Evolutionary conservation across 129 eudicot species (phyloP).

Genomic region (Rutidosis leptorrhynchoides): DNA sequence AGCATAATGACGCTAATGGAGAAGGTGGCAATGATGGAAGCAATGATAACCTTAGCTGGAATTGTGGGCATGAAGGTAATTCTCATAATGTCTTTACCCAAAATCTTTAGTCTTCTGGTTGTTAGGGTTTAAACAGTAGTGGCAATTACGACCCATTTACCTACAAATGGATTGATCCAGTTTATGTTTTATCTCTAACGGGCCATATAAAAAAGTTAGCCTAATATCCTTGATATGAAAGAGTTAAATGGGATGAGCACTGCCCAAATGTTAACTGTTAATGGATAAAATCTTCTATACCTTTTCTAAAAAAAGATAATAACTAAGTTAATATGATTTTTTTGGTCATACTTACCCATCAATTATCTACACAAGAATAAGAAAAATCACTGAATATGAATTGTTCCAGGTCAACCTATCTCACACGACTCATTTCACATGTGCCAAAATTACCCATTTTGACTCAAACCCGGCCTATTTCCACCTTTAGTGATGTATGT

Average conservation of each 20-base stretch:
- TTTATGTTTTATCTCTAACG: neutral
- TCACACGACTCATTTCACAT: neutral
- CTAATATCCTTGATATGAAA: neutral
- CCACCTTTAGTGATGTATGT: too few species aligned
- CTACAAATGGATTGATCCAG: neutral
- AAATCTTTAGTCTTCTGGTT: neutral
- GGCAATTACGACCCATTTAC: conserved; percentile 6
- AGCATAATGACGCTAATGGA: conserved; percentile 98
- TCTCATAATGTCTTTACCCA: neutral
- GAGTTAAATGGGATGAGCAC: neutral
- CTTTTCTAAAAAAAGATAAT: neutral
- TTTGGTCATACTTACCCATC: neutral
- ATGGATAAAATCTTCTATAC: conserved; percentile 1
- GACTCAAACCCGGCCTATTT: neutral
- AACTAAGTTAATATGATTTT: neutral
- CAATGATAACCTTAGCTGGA: conserved; percentile 96
- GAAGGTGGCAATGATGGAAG: conserved; percentile 96
- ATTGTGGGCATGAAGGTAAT: conserved; percentile 91
- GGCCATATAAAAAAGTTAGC: neutral
- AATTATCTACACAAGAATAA: neutral
- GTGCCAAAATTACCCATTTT: neutral
- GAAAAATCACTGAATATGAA: too few species aligned
- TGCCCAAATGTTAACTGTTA: neutral
- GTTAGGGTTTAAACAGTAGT: conserved; percentile 3
- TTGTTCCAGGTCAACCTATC: neutral